These are phyloP conservation scores for Globisporangium carolinianum DNA, from an alignment of 352 stramenopile species.

Conservation along the genomic window DNA sequence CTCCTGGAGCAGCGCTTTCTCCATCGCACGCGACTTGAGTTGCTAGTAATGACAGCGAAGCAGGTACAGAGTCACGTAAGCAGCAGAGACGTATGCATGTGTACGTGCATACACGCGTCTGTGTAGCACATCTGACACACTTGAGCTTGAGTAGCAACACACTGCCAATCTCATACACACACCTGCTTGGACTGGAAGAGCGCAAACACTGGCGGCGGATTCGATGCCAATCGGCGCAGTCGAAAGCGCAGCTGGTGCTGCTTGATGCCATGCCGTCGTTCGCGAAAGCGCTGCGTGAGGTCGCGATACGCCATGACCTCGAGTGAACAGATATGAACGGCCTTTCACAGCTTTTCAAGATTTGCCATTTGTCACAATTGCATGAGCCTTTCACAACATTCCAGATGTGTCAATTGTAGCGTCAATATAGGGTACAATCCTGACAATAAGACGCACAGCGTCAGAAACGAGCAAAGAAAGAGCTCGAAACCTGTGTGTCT, in stretches of 20 bases:
- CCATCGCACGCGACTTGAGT: slow-evolving; percentile 45
- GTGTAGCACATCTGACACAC: no score
- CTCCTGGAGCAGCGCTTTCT: slow-evolving; percentile 60
- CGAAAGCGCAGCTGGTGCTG: slow-evolving; percentile 54
- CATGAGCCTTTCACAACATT: no score
- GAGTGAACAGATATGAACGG: background rate
- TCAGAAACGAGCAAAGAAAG: no score
- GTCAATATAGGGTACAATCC: no score
- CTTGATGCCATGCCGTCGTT: slow-evolving; percentile 35
- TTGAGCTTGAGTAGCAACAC: no score
- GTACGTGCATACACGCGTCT: background rate
- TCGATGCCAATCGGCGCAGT: slow-evolving; percentile 38
- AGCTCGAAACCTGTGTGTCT: no score
- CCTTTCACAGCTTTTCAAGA: no score
- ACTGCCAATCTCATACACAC: background rate
- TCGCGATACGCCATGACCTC: slow-evolving; percentile 52
- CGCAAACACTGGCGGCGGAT: slow-evolving; percentile 26
- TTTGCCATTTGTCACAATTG: no score
- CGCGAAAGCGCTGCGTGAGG: slow-evolving; percentile 38
- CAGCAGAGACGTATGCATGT: background rate
- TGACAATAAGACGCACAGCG: no score
- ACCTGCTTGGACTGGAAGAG: slow-evolving; percentile 59
- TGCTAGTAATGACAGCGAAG: slow-evolving; percentile 13
- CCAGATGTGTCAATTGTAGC: no score
- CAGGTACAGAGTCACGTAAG: no score